Percentiles rank a stretch among this genome's conserved stretches.
Evolutionary conservation across 108 stramenopile species (phyloP).

Genomic region (Mediolabrus comicus): DNA sequence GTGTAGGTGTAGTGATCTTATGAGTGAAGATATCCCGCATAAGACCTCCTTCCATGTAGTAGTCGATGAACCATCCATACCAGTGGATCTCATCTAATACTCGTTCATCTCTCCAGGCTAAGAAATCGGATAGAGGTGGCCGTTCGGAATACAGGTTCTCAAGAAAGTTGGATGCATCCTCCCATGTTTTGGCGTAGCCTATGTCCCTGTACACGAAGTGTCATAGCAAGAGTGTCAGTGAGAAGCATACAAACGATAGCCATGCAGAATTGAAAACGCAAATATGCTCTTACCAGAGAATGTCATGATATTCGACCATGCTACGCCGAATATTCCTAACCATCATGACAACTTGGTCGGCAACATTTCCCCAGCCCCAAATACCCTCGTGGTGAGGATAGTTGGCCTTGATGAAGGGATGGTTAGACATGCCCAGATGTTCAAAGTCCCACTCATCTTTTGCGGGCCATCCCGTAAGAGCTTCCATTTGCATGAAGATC

Average conservation of each 20-base stretch:
- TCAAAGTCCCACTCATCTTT: slow-evolving; percentile 50
- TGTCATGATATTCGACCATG: slow-evolving; percentile 39
- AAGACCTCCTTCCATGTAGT: slow-evolving; percentile 38
- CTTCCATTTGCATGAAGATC: slow-evolving; percentile 51
- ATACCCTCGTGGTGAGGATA: slow-evolving; percentile 51
- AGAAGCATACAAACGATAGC: not conserved
- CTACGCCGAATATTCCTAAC: slow-evolving; percentile 22
- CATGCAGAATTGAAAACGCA: not conserved
- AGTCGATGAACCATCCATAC: slow-evolving; percentile 51
- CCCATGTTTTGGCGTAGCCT: slow-evolving; percentile 27
- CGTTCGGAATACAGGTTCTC: slow-evolving; percentile 18
- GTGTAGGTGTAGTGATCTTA: slow-evolving; percentile 29
- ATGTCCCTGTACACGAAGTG: not conserved
- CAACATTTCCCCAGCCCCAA: slow-evolving; percentile 38
- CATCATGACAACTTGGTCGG: slow-evolving; percentile 38
- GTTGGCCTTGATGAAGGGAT: slow-evolving; percentile 52
- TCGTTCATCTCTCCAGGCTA: slow-evolving; percentile 28
- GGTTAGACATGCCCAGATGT: slow-evolving; percentile 30
- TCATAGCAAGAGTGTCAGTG: not conserved
- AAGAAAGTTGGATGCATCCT: slow-evolving; percentile 14
- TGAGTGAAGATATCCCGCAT: slow-evolving; percentile 38
- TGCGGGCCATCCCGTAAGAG: slow-evolving; percentile 38
- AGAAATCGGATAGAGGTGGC: slow-evolving; percentile 18
- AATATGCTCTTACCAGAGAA: slow-evolving; percentile 25
- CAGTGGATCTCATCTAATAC: slow-evolving; percentile 32